Base-by-base conservation (phyloP, 208 protist species). In the Herpetomonas samuelpessoai region DNA sequence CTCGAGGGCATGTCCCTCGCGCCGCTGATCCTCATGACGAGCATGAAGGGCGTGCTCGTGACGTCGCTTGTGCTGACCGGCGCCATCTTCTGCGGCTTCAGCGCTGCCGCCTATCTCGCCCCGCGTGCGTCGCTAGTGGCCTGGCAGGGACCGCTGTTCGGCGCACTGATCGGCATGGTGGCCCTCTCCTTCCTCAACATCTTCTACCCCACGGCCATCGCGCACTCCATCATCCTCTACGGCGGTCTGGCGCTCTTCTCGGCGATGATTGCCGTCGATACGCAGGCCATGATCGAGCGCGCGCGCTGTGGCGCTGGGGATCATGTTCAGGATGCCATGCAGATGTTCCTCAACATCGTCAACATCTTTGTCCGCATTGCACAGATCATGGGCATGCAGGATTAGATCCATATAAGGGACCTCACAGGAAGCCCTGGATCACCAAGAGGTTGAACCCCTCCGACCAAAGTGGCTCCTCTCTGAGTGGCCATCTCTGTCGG, bases 321-420 rank as follows among this genome's bases (percentile, higher is more conserved):
- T 51, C 74, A 88, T 56, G 87, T 96, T 47, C 75, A 88, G 56
- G 89, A 96, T 50, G 84, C 86, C 1, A 30, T 93, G 49, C 74
- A 86, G 45, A 86, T 92, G 77, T 90, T 96, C 62, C 53, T 96
- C 18, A 92, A 92, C 60, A 73, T 93, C 31, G 65, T 96, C 28
- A 93, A 96, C 68, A 96, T 96, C 27, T 96, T 96, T 55, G 72
- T 92, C 19, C 81, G 86, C 44, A 93, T 96, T 58, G 83, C 84
- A 1, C 84, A 92, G 57, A 93, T 96, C 50, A 81, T 96, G 61
- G 69, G 83, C 29, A 70, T 51, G n/a, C n/a, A n/a, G n/a, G n/a
- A n/a, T n/a, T n/a, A n/a, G n/a, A n/a, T n/a, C n/a, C n/a, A n/a
- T n/a, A n/a, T n/a, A n/a, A n/a, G n/a, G n/a, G n/a, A n/a, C n/a